Percentiles rank a stretch among this genome's conserved stretches.
Evolutionary conservation across 768 basidiomycete species (phyloP).

Genomic region (Astraeus odoratus): DNA sequence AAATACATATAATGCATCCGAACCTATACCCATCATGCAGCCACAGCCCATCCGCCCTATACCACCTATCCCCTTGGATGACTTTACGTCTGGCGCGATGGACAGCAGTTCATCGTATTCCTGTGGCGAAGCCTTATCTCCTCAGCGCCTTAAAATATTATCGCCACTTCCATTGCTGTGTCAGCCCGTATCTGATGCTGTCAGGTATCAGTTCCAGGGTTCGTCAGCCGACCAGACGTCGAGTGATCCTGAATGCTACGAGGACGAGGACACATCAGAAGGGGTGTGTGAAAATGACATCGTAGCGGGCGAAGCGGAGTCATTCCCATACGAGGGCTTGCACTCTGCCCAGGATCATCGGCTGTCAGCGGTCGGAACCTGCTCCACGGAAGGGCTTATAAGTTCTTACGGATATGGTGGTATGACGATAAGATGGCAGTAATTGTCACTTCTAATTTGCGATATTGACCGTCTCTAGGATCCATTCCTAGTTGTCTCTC

Average conservation of each 20-base stretch:
- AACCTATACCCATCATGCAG: conserved; percentile 24
- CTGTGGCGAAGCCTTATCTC: not conserved
- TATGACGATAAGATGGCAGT: conserved; percentile 20
- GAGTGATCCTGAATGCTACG: conserved; percentile 6
- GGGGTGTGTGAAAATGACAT: conserved; percentile 17
- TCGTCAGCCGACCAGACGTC: conserved; percentile 1
- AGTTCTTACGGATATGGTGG: conserved; percentile 14
- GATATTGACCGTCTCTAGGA: no score
- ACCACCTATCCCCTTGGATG: conserved; percentile 26
- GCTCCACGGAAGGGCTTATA: conserved; percentile 13
- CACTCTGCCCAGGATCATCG: conserved; percentile 10
- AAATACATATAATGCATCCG: conserved; percentile 10
- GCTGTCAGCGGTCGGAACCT: conserved; percentile 7
- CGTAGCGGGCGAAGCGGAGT: conserved; percentile 4
- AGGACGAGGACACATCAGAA: conserved; percentile 9
- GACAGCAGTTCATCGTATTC: conserved; percentile 8
- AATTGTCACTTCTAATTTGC: not conserved
- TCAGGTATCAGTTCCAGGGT: conserved; percentile 24
- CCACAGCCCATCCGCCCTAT: conserved; percentile 30
- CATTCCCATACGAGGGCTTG: conserved; percentile 16
- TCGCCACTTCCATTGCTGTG: conserved; percentile 28
- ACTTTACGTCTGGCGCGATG: conserved; percentile 18
- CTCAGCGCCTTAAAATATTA: conserved; percentile 8
- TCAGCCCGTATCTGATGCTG: conserved; percentile 27
- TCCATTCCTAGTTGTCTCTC: no score